Percentiles rank a stretch among this genome's conserved stretches.
These are phyloP conservation scores for Butyriboletus loyo DNA, from an alignment of 768 basidiomycete genomes.

Conservation along the genomic window DNA sequence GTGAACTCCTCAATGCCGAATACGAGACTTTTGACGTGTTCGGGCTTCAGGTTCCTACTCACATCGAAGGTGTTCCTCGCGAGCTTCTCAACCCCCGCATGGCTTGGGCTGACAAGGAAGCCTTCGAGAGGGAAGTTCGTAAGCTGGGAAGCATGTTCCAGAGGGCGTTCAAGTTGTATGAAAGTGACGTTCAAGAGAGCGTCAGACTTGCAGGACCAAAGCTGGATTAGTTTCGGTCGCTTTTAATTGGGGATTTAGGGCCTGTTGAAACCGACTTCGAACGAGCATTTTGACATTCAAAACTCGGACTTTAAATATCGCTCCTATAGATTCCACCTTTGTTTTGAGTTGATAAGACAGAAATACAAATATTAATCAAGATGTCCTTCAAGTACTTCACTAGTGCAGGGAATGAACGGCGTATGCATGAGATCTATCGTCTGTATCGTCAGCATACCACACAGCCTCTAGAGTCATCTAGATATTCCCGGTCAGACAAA, in stretches of 20 bases:
- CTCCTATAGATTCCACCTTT: slow-evolving; percentile 3
- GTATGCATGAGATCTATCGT: background rate
- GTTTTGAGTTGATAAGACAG: background rate
- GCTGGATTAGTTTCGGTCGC: slow-evolving; percentile 18
- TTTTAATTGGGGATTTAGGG: background rate
- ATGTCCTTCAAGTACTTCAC: background rate
- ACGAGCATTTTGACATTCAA: background rate
- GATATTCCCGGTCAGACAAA: slow-evolving; percentile 7
- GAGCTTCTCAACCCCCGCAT: slow-evolving; percentile 86
- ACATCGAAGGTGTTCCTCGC: slow-evolving; percentile 80
- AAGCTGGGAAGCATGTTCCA: slow-evolving; percentile 93
- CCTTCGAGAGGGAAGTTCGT: slow-evolving; percentile 82
- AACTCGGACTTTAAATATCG: background rate
- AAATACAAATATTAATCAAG: slow-evolving; percentile 7
- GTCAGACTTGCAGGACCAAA: slow-evolving; percentile 80
- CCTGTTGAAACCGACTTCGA: slow-evolving; percentile 2
- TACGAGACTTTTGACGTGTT: slow-evolving; percentile 84
- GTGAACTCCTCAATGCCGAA: slow-evolving; percentile 82
- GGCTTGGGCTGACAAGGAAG: slow-evolving; percentile 88
- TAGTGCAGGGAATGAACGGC: background rate
- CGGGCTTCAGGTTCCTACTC: slow-evolving; percentile 79
- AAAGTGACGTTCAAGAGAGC: slow-evolving; percentile 77
- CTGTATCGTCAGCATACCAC: slow-evolving; percentile 18
- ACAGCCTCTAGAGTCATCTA: slow-evolving; percentile 1
- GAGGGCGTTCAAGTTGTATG: slow-evolving; percentile 91